Conservation (phyloP, 345 rosid species). For the Nephelium lappaceum region DNA sequence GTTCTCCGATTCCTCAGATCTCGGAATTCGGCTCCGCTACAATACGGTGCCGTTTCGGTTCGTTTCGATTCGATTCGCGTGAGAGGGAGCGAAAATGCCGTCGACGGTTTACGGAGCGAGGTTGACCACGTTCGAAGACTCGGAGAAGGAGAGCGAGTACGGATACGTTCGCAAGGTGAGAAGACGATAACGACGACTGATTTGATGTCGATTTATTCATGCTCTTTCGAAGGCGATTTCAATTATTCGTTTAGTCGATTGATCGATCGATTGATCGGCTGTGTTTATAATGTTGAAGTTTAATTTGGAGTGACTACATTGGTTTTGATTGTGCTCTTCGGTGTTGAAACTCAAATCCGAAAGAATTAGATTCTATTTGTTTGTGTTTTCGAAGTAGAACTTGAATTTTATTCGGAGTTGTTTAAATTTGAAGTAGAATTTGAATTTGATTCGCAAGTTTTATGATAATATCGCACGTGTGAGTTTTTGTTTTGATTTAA, state of each 20-base stretch:
- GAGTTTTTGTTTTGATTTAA: too few species aligned
- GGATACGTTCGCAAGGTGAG: conserved; percentile 96
- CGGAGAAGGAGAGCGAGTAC: conserved; percentile 98
- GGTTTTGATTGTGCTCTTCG: not conserved
- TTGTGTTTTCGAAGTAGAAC: not conserved
- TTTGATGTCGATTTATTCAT: not conserved
- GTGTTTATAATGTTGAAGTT: conserved; percentile 5
- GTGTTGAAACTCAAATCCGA: not conserved
- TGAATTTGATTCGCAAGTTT: not conserved
- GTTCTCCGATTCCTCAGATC: conserved; percentile 1
- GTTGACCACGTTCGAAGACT: conserved; percentile 90
- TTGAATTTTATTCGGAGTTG: not conserved
- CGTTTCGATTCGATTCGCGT: not conserved
- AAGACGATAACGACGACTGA: not conserved
- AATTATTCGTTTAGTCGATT: not conserved
- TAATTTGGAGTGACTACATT: not conserved
- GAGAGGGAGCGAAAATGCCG: conserved; percentile 57
- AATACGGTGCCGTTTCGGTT: not conserved
- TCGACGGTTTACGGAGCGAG: conserved; percentile 80
- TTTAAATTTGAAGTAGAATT: not conserved
- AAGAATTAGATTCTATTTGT: not conserved
- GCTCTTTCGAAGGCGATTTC: not conserved
- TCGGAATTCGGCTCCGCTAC: not conserved
- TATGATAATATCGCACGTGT: not conserved
- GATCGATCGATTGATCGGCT: conserved; percentile 9